Conservation (phyloP, 495 filamentous ascomycete genomes). For the Aspergillus hancockii region DNA sequence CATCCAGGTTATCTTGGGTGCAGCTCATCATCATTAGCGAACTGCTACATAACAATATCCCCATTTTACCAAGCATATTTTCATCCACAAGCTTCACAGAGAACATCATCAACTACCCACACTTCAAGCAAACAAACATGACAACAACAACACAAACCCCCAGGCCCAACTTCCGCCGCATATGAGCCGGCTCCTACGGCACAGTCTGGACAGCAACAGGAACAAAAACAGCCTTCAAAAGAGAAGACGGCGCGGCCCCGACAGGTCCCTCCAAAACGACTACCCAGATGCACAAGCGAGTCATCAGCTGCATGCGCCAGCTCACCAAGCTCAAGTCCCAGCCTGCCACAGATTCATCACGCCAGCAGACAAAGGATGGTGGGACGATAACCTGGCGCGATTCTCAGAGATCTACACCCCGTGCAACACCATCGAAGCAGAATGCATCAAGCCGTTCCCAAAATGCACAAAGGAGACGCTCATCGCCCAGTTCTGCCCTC, state of each 20-base stretch:
- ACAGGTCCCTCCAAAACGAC: conserved; percentile 36
- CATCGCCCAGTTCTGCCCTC: conserved; percentile 35
- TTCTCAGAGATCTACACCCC: conserved; percentile 33
- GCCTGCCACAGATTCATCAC: conserved; percentile 24
- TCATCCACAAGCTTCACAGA: too few relatives aligned
- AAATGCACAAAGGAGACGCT: conserved; percentile 26
- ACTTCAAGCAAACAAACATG: too few relatives aligned
- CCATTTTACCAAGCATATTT: too few relatives aligned
- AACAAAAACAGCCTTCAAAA: conserved; percentile 28
- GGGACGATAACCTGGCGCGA: conserved; percentile 24
- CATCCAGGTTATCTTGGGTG: too few relatives aligned
- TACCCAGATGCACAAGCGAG: conserved; percentile 32
- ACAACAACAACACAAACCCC: too few relatives aligned
- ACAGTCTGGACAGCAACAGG: conserved; percentile 30
- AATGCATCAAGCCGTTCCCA: conserved; percentile 43
- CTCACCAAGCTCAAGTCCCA: conserved; percentile 21
- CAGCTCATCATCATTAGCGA: too few relatives aligned
- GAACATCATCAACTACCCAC: too few relatives aligned
- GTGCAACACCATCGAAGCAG: conserved; percentile 39
- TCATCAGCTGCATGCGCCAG: conserved; percentile 14
- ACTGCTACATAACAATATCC: too few relatives aligned
- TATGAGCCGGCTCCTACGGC: conserved; percentile 32
- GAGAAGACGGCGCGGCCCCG: conserved; percentile 38
- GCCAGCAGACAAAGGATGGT: conserved; percentile 30
- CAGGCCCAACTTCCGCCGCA: background rate